Base-by-base conservation (phyloP, 768 basidiomycete genomes). In the Hygrophorus pudorinus region DNA sequence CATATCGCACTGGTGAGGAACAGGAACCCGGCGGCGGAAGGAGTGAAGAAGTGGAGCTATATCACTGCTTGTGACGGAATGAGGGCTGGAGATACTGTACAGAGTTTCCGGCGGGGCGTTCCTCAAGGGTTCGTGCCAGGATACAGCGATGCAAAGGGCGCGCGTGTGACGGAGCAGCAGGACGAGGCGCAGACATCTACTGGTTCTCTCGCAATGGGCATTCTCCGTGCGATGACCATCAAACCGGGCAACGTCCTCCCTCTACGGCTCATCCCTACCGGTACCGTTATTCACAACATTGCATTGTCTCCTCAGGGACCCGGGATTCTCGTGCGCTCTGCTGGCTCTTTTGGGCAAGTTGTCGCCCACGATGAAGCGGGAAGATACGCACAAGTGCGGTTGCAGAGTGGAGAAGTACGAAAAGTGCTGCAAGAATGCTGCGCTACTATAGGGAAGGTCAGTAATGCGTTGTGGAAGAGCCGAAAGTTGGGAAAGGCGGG, bases 161-260 rank as follows among this genome's bases (percentile, higher is more conserved):
- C 41, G 47, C 37, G 47, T 43, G 21, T 53, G 54, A 31, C 38
- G 37, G 5, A 53, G 45, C 9, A 49, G 47, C 52, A 12, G 49
- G 49, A 41, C n/a, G 42, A 48, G 7, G 52, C 31, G 20, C 32
- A 39, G 4, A 55, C 44, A 1, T 76, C 78, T 9, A 66, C 73
- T 7, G 72, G 74, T 30, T 76, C 78, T 2, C 78, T 96, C 41
- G 85, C 88, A 2, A 63, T 93, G 27, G 89, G 91, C 66, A 68
- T 90, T 29, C 75, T 97, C 28, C 85, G 93, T 18, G 76, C 85
- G 0, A 64, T 80, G 58, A 89, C 89, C 2, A 64, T 97, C 61
- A 85, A 85, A 56, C 79, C 86, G 0, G 96, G 96, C 37, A 97
- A 98, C 57, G 91, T 93, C 41, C 78, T 99, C 11, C 92, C 89